Evolutionary conservation across 139 green algal species (phyloP).

Genomic region (Zygnema cylindricum): DNA sequence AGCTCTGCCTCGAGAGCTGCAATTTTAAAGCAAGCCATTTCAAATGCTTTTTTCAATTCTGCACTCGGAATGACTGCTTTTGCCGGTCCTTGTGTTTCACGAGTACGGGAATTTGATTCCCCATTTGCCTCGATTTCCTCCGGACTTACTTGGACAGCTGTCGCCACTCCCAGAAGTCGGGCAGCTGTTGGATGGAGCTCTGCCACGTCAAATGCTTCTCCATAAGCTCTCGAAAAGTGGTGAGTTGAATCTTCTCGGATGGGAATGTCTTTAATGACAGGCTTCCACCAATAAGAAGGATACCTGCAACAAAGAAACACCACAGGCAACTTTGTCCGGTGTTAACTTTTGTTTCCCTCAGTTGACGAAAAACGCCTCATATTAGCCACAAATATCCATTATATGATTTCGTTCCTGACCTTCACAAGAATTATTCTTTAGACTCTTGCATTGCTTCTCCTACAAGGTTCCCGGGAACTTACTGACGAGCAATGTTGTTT

Average conservation of each 20-base stretch:
- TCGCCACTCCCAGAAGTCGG: no score
- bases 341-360: conserved; percentile 14
- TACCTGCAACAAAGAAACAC: conserved; percentile 22
- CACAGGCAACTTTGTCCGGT: neutral
- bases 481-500: conserved; percentile 53
- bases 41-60: neutral
- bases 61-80: neutral
- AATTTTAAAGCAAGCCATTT: neutral
- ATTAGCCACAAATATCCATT: neutral
- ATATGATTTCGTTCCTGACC: neutral
- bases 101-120: neutral
- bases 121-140: neutral
- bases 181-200: neutral
- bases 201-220: conserved; percentile 24
- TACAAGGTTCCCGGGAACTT: no score
- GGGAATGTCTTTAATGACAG: conserved; percentile 35
- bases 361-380: neutral
- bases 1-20: neutral
- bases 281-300: conserved; percentile 48
- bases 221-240: conserved; percentile 9
- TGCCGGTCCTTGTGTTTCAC: neutral
- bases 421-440: neutral
- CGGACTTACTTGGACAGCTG: neutral
- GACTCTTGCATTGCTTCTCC: neutral
- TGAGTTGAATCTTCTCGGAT: conserved; percentile 42